Evolutionary conservation across 208 protist genomes (phyloP).

Genomic region (Porcisia hertigi): DNA sequence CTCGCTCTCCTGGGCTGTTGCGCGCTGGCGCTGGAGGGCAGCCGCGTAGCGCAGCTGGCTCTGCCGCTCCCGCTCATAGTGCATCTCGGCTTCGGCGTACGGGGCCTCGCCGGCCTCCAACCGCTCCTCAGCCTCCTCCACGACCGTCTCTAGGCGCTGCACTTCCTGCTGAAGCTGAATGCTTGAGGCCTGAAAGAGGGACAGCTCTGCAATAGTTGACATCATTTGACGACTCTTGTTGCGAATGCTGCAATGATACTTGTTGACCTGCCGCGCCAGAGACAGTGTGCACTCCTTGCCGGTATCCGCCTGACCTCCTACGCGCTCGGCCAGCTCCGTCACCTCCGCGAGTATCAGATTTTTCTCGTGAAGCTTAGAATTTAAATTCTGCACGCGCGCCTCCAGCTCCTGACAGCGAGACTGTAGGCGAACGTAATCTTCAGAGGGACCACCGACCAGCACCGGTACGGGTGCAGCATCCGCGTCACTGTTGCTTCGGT

Average conservation of each 20-base stretch:
- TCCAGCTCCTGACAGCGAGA: slow-evolving; percentile 91
- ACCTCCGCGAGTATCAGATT: slow-evolving; percentile 96
- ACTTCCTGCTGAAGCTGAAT: slow-evolving; percentile 92
- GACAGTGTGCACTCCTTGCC: slow-evolving; percentile 92
- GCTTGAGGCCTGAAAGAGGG: slow-evolving; percentile 92
- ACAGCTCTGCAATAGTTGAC: slow-evolving; percentile 96
- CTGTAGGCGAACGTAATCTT: slow-evolving; percentile 86
- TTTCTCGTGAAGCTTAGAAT: slow-evolving; percentile 96
- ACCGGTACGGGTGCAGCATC: neutral
- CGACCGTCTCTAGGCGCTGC: slow-evolving; percentile 66
- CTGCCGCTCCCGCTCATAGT: slow-evolving; percentile 71
- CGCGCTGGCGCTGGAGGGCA: slow-evolving; percentile 51
- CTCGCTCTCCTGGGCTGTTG: slow-evolving; percentile 37
- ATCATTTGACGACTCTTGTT: slow-evolving; percentile 93
- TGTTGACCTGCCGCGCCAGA: slow-evolving; percentile 93
- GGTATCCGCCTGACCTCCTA: slow-evolving; percentile 82
- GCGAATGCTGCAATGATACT: slow-evolving; percentile 90
- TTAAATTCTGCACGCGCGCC: slow-evolving; percentile 87
- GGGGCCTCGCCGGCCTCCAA: slow-evolving; percentile 78
- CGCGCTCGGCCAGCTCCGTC: slow-evolving; percentile 84
- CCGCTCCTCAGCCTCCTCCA: slow-evolving; percentile 84
- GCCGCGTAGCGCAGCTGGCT: slow-evolving; percentile 60
- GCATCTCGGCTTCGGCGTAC: slow-evolving; percentile 76
- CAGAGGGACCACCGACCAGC: slow-evolving; percentile 49
- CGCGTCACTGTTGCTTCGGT: neutral